Percentiles rank a stretch among this genome's conserved stretches.
Conservation (phyloP, 2,329 filamentous ascomycete genomes). For the Xylariaceae sp. region DNA sequence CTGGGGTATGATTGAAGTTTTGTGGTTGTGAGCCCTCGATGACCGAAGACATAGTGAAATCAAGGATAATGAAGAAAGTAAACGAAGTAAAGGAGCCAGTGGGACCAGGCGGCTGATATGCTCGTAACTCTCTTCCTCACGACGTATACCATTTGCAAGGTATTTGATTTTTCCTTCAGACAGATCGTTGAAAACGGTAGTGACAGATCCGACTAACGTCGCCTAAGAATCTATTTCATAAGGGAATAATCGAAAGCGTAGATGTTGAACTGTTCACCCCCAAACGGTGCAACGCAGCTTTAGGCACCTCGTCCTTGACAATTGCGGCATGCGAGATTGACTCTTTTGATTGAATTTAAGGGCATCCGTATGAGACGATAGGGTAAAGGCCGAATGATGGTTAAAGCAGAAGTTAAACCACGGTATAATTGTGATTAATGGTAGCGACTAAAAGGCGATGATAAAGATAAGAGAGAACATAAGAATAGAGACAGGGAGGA, state of each 20-base stretch:
- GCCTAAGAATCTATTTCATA: background rate
- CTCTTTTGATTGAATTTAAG: background rate
- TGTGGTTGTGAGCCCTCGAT: slow-evolving; percentile 29
- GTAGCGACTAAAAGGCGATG: slow-evolving; percentile 20
- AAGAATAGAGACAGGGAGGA: slow-evolving; percentile 7
- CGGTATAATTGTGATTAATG: slow-evolving; percentile 1
- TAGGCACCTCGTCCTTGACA: background rate
- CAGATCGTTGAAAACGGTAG: background rate
- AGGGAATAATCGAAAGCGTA: background rate
- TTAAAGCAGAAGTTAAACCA: slow-evolving; percentile 21
- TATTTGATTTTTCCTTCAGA: background rate
- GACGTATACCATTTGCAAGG: slow-evolving; percentile 8
- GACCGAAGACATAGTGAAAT: slow-evolving; percentile 28
- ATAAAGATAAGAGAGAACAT: slow-evolving; percentile 22
- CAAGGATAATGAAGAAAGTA: slow-evolving; percentile 5
- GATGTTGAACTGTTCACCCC: background rate
- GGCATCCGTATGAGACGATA: background rate
- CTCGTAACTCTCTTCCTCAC: background rate
- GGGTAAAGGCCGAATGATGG: slow-evolving; percentile 7
- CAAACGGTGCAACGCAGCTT: slow-evolving; percentile 1
- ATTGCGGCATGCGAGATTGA: background rate
- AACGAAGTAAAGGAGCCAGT: slow-evolving; percentile 3
- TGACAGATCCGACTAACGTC: background rate
- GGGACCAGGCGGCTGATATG: slow-evolving; percentile 3
- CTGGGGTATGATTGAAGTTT: slow-evolving; percentile 31